Base-by-base conservation (phyloP, 2,329 filamentous ascomycete species). In the Sporothrix globosa region DNA sequence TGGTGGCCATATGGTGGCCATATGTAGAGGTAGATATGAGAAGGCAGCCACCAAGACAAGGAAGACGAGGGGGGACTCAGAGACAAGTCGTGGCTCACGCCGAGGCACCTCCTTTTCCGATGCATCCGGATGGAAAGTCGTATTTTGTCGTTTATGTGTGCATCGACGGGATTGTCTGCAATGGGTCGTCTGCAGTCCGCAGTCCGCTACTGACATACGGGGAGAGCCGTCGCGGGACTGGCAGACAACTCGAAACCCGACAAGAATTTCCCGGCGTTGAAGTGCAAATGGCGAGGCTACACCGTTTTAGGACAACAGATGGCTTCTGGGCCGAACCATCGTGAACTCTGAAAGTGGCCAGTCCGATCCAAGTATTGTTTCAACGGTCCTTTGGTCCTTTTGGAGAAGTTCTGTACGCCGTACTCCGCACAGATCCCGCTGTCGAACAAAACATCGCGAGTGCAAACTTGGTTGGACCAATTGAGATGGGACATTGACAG, bases 201-300 rank as follows among this genome's bases (percentile, higher is more conserved):
- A 60, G 21, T 24, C 2, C 21, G 34, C 56, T 21, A 19, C 34
- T 14, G 56, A 44, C 39, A 13, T 24, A 24, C 34, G 34, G 56
- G 19, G 56, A 61, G 56, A 61, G 34, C 34, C 34, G 56, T 41
- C 44, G n/a, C 56, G 56, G 56, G 41, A 60, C 30, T 60, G 34
- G 21, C 21, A 41, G 41, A 21, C n/a, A 19, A n/a, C 41, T 41
- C 21, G 60, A 48, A 41, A 48, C 13, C 30, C 21, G 41, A 24
- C 39, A 24, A 11, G 11, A 4, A 24, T 2, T n/a, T 5, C 44
- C 34, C 9, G 53, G 53, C 34, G 14, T 56, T 56, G 27, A 17
- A 24, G 39, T n/a, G 11, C 19, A 21, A 24, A 14, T 21, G 34
- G 11, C 34, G 7, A 48, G 41, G 63, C 63, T 66, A 66, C 19